These are phyloP conservation scores for Microthlaspi erraticum DNA, from an alignment of 345 rosid species.

Conservation along the genomic window DNA sequence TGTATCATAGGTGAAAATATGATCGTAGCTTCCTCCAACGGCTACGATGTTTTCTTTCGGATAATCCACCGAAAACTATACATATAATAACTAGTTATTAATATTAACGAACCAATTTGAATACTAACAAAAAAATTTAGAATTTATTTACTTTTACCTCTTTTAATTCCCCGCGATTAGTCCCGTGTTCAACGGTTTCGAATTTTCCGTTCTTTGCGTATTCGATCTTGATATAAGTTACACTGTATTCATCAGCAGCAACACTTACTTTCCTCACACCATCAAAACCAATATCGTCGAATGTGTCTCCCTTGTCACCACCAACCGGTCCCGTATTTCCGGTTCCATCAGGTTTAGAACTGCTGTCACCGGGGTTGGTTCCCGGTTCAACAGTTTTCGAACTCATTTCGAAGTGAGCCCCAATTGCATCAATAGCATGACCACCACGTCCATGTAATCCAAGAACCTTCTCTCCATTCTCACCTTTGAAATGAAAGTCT, in stretches of 20 bases:
- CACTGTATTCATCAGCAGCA: conserved; percentile 7
- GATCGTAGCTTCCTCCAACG: conserved; percentile 13
- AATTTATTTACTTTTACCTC: not conserved
- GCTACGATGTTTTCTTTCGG: not conserved
- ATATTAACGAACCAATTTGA: too few relatives aligned
- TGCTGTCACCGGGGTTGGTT: not conserved
- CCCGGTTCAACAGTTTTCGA: not conserved
- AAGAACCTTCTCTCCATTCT: not conserved
- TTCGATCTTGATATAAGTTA: conserved; percentile 16
- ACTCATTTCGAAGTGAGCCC: not conserved
- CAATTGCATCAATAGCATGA: not conserved
- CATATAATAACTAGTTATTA: too few relatives aligned
- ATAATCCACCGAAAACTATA: not conserved
- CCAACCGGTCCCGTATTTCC: not conserved
- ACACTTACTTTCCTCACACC: conserved; percentile 4
- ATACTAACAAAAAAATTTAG: not conserved
- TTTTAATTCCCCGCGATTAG: not conserved
- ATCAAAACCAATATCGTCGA: not conserved
- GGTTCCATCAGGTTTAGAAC: not conserved
- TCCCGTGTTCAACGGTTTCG: not conserved
- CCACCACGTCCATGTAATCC: not conserved
- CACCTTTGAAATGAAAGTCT: not conserved
- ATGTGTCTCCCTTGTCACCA: not conserved
- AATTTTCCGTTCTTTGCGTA: not conserved
- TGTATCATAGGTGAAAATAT: conserved; percentile 8